A percentile compares a stretch with the other conserved stretches of the same genome.
Conservation (phyloP, 805 yeast genomes). For the Pichia eremophila region DNA sequence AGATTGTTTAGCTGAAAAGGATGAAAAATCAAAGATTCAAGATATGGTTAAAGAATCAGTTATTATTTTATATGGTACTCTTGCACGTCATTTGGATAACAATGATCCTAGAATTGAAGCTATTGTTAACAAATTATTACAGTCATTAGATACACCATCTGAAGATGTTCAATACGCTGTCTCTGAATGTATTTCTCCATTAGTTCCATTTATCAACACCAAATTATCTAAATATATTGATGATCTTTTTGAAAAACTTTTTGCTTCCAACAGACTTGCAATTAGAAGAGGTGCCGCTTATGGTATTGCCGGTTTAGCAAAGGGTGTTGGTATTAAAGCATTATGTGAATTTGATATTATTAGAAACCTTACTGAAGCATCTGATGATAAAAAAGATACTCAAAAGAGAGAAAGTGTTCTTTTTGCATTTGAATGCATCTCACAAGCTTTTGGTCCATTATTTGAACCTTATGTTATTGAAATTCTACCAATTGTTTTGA, state of each 20-base stretch:
- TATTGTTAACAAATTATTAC: slow-evolving; percentile 60
- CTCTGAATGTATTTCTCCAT: slow-evolving; percentile 76
- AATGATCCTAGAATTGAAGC: slow-evolving; percentile 56
- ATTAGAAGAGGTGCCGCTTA: slow-evolving; percentile 91
- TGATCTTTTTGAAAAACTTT: slow-evolving; percentile 47
- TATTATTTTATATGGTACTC: slow-evolving; percentile 81
- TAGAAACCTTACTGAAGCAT: slow-evolving; percentile 65
- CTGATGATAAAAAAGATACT: slow-evolving; percentile 76
- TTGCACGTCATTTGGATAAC: slow-evolving; percentile 72
- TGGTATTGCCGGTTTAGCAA: slow-evolving; percentile 88
- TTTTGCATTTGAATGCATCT: slow-evolving; percentile 74
- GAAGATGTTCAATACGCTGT: slow-evolving; percentile 86
- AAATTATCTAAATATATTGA: slow-evolving; percentile 49
- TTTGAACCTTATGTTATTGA: slow-evolving; percentile 95
- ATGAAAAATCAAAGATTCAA: slow-evolving; percentile 37
- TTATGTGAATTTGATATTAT: slow-evolving; percentile 70
- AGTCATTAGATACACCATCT: slow-evolving; percentile 77
- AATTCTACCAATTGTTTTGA: slow-evolving; percentile 70
- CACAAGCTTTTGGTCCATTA: slow-evolving; percentile 60
- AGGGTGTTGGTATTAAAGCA: slow-evolving; percentile 79
- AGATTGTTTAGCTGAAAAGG: slow-evolving; percentile 43
- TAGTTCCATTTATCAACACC: slow-evolving; percentile 50
- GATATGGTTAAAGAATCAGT: slow-evolving; percentile 68
- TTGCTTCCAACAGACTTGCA: slow-evolving; percentile 38
- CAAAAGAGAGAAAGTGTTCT: slow-evolving; percentile 80